Evolutionary conservation across 768 basidiomycete species (phyloP).

Genomic region (Mycena haematopus): DNA sequence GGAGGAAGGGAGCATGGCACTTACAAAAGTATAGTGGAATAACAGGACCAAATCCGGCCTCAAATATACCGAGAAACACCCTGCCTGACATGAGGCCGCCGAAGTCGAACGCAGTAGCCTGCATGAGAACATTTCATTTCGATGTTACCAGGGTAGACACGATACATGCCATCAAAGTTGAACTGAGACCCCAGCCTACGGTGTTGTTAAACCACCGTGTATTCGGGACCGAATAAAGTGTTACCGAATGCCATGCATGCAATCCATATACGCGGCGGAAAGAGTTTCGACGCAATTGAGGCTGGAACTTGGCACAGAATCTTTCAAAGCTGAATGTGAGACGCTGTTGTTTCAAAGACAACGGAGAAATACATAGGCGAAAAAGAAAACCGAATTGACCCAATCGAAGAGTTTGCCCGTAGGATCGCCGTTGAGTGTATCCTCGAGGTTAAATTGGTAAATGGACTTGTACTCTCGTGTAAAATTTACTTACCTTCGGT

Average conservation of each 20-base stretch:
- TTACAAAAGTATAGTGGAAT: background rate
- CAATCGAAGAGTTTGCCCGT: background rate
- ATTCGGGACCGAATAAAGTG: background rate
- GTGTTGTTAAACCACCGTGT: background rate
- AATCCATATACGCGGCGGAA: slow-evolving; percentile 72
- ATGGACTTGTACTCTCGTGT: background rate
- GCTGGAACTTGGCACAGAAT: slow-evolving; percentile 76
- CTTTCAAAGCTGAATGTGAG: slow-evolving; percentile 39
- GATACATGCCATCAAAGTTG: slow-evolving; percentile 32
- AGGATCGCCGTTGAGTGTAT: background rate
- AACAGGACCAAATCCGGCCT: background rate
- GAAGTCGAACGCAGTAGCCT: slow-evolving; percentile 3
- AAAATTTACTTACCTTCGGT: background rate
- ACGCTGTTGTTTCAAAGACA: background rate
- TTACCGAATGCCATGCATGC: slow-evolving; percentile 53
- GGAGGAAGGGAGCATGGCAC: slow-evolving; percentile 31
- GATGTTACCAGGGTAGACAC: too few species aligned
- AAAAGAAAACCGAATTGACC: slow-evolving; percentile 2
- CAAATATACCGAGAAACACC: background rate
- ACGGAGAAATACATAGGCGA: background rate
- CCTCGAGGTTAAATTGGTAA: background rate
- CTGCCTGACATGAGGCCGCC: background rate
- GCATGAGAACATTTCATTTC: background rate
- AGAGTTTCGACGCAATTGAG: slow-evolving; percentile 67
- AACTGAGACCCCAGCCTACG: slow-evolving; percentile 78